Percentiles rank a stretch among this genome's conserved stretches.
These are phyloP conservation scores for Wickerhamomyces sp. DNA, from an alignment of 1,139 yeast species.

Conservation along the genomic window DNA sequence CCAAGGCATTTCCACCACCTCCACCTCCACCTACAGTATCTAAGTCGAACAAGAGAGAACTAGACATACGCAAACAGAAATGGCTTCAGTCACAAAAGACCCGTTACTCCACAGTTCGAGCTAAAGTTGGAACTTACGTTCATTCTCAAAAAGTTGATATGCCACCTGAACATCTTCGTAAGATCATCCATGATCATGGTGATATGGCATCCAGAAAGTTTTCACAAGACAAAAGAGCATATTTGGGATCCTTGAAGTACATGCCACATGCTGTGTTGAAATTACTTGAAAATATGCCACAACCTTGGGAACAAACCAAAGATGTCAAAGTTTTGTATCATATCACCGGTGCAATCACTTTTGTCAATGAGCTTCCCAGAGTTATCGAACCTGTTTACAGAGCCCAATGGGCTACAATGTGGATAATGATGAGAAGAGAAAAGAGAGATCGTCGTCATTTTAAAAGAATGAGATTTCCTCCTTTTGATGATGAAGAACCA, in stretches of 20 bases:
- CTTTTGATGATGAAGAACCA: constrained; percentile 97
- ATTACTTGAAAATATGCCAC: constrained; percentile 93
- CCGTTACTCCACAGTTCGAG: constrained; percentile 33
- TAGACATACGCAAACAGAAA: constrained; percentile 43
- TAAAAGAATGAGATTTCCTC: constrained; percentile 89
- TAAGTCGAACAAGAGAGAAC: constrained; percentile 20
- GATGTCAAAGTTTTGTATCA: constrained; percentile 90
- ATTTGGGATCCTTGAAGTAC: constrained; percentile 85
- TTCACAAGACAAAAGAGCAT: constrained; percentile 84
- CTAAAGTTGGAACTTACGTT: constrained; percentile 33
- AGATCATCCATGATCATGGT: constrained; percentile 78
- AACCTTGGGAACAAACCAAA: constrained; percentile 91
- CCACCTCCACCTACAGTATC: constrained; percentile 25
- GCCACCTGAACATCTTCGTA: constrained; percentile 93
- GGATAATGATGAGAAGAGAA: constrained; percentile 92
- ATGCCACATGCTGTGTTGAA: constrained; percentile 94
- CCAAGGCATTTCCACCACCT: constrained; percentile 27
- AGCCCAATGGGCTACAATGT: constrained; percentile 94
- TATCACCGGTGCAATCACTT: constrained; percentile 89
- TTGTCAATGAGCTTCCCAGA: constrained; percentile 87
- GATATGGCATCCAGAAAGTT: constrained; percentile 78
- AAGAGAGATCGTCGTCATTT: constrained; percentile 87
- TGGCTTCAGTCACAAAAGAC: constrained; percentile 68
- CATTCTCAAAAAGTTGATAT: constrained; percentile 68
- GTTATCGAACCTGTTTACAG: constrained; percentile 88